Conservation (phyloP, 805 yeast genomes). For the Scheffersomyces stipitis region DNA sequence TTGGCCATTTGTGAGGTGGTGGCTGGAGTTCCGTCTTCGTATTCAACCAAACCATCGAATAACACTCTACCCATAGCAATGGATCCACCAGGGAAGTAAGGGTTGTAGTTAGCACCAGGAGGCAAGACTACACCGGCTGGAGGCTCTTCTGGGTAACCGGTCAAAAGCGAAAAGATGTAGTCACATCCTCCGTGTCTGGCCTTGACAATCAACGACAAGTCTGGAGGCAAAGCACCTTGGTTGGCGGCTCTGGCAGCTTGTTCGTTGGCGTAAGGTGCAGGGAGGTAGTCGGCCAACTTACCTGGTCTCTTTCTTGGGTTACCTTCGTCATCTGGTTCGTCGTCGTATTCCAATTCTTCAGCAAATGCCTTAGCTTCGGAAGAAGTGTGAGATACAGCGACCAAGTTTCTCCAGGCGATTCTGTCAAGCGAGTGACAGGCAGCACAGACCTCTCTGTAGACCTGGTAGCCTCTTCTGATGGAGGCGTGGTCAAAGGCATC, state of each 20-base stretch:
- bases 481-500: constrained; percentile 91
- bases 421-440: constrained; percentile 97
- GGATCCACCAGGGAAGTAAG: constrained; percentile 99
- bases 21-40: constrained; percentile 98
- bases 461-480: constrained; percentile 98
- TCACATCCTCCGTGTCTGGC: constrained; percentile 99
- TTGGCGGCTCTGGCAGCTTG: constrained; percentile 99
- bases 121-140: constrained; percentile 97
- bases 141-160: constrained; percentile 98
- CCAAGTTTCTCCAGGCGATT: constrained; percentile 97
- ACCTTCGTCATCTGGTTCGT: constrained; percentile 94
- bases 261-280: constrained; percentile 95
- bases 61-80: constrained; percentile 99
- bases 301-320: constrained; percentile 98
- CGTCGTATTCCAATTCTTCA: constrained; percentile 96
- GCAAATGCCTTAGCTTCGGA: constrained; percentile 90
- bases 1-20: constrained; percentile 99
- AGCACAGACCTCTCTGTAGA: constrained; percentile 98
- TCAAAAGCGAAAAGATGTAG: constrained; percentile 89
- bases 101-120: constrained; percentile 96
- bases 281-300: constrained; percentile 92
- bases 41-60: constrained; percentile 96
- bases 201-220: constrained; percentile 93
- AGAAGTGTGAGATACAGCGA: constrained; percentile 93
- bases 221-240: constrained; percentile 99